Conservation (phyloP, 2,329 filamentous ascomycete genomes). For the Cercospora zeina region DNA sequence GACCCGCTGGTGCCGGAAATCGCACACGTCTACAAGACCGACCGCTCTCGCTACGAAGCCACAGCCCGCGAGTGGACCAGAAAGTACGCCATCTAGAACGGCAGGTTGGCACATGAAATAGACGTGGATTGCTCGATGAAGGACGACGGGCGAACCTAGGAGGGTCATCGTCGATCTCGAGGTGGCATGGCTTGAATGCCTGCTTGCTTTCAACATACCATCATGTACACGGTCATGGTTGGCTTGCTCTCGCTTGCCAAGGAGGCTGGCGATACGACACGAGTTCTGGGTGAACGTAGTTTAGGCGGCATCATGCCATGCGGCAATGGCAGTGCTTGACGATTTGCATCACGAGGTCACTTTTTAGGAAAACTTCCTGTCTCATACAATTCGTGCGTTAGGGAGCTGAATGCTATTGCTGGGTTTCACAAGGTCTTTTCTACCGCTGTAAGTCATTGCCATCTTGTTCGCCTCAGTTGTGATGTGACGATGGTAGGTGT, state of each 20-base stretch:
- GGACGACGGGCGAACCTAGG: slow-evolving; percentile 11
- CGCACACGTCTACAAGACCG: slow-evolving; percentile 99
- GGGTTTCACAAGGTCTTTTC: neutral
- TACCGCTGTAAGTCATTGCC: neutral
- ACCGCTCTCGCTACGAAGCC: slow-evolving; percentile 91
- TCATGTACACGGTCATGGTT: slow-evolving; percentile 9
- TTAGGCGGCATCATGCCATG: slow-evolving; percentile 24
- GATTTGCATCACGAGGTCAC: slow-evolving; percentile 20
- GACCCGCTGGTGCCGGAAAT: slow-evolving; percentile 98
- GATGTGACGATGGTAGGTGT: neutral
- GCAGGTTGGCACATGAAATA: neutral
- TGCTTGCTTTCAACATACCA: slow-evolving; percentile 13
- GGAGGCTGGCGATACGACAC: slow-evolving; percentile 12
- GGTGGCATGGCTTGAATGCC: slow-evolving; percentile 20
- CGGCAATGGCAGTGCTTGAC: slow-evolving; percentile 21
- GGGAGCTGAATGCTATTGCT: slow-evolving; percentile 20
- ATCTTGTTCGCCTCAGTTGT: neutral
- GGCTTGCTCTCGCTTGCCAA: slow-evolving; percentile 12
- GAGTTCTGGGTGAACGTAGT: slow-evolving; percentile 17
- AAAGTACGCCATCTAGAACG: slow-evolving; percentile 89
- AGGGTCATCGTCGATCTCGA: slow-evolving; percentile 21
- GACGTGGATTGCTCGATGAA: slow-evolving; percentile 7
- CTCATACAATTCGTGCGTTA: slow-evolving; percentile 22
- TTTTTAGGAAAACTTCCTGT: slow-evolving; percentile 3
- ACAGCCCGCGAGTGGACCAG: slow-evolving; percentile 97